These are phyloP conservation scores for Metarhizium guizhouense DNA, from an alignment of 2,329 filamentous ascomycete species.

Conservation along the genomic window DNA sequence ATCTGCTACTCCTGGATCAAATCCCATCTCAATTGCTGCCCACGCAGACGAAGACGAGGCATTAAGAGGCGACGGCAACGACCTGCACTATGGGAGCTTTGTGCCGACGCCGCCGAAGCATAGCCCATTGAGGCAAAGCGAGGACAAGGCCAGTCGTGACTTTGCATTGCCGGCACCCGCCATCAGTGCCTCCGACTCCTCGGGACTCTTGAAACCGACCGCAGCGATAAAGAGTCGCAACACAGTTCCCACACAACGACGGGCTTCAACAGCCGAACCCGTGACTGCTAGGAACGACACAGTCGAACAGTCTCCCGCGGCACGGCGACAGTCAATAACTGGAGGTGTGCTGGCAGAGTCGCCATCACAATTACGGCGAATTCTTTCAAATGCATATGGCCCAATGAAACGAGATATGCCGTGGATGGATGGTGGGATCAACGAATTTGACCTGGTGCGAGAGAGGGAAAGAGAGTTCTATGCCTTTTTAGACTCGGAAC, in stretches of 20 bases:
- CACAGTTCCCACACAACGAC: constrained; percentile 25
- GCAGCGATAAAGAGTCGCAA: constrained; percentile 10
- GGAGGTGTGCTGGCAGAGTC: constrained; percentile 11
- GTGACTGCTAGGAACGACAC: constrained; percentile 8
- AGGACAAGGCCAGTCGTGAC: constrained; percentile 19
- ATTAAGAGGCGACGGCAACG: constrained; percentile 22
- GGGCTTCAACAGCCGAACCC: constrained; percentile 21
- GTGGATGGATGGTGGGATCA: constrained; percentile 32
- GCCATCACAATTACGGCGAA: constrained; percentile 23
- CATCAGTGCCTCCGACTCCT: constrained; percentile 28
- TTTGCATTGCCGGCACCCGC: constrained; percentile 49
- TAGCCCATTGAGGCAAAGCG: constrained; percentile 10
- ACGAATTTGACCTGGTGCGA: constrained; percentile 53
- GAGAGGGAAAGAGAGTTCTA: constrained; percentile 79
- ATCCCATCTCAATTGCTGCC: constrained; percentile 1
- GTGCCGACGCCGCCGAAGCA: constrained; percentile 30
- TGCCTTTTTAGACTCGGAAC: constrained; percentile 69
- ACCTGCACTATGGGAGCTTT: constrained; percentile 45
- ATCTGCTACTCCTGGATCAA: background rate
- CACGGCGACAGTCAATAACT: constrained; percentile 6
- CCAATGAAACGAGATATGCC: constrained; percentile 9
- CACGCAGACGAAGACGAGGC: constrained; percentile 2
- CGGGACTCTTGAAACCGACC: constrained; percentile 12
- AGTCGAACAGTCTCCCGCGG: constrained; percentile 5
- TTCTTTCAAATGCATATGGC: constrained; percentile 22